Evolutionary conservation across 352 stramenopile genomes (phyloP).

Genomic region (Phytopythium vexans): DNA sequence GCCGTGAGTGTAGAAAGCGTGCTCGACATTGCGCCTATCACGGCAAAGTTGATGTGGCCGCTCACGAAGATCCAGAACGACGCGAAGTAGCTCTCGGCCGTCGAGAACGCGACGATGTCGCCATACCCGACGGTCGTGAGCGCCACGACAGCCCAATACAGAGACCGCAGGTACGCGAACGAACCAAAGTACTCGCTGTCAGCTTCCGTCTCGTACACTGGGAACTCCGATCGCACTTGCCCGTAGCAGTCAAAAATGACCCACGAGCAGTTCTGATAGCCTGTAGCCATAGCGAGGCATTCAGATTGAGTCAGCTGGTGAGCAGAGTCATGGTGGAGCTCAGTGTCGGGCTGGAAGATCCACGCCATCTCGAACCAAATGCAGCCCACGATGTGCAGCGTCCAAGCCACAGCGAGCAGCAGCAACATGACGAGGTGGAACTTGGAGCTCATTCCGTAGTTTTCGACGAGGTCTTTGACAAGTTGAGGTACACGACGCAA

Average conservation of each 20-base stretch:
- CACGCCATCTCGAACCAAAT: conserved; percentile 70
- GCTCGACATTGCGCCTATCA: conserved; percentile 78
- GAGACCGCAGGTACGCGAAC: conserved; percentile 66
- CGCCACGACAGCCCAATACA: conserved; percentile 77
- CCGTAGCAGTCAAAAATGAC: conserved; percentile 69
- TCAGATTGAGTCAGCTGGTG: conserved; percentile 19
- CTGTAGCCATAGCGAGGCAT: conserved; percentile 49
- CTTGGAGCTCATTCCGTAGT: conserved; percentile 62
- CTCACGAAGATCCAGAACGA: conserved; percentile 74
- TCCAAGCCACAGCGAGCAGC: conserved; percentile 45
- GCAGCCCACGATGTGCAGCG: conserved; percentile 61
- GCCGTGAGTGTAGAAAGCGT: conserved; percentile 72
- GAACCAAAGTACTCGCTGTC: conserved; percentile 35
- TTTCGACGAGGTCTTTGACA: conserved; percentile 51
- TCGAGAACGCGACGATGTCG: conserved; percentile 73
- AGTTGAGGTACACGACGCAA: conserved; percentile 37
- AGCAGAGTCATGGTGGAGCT: conserved; percentile 1
- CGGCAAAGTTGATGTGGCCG: conserved; percentile 74
- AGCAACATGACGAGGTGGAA: conserved; percentile 41
- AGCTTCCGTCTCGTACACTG: conserved; percentile 23
- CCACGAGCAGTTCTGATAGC: conserved; percentile 69
- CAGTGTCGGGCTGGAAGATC: conserved; percentile 6
- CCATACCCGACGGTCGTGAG: conserved; percentile 73
- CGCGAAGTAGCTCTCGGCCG: conserved; percentile 64
- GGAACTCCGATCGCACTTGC: conserved; percentile 46